Evolutionary conservation across 1,284 basidiomycete genomes (phyloP), one percentile per base, ranked within the genome.

Genomic region (Coniferiporia sulphurascens): DNA sequence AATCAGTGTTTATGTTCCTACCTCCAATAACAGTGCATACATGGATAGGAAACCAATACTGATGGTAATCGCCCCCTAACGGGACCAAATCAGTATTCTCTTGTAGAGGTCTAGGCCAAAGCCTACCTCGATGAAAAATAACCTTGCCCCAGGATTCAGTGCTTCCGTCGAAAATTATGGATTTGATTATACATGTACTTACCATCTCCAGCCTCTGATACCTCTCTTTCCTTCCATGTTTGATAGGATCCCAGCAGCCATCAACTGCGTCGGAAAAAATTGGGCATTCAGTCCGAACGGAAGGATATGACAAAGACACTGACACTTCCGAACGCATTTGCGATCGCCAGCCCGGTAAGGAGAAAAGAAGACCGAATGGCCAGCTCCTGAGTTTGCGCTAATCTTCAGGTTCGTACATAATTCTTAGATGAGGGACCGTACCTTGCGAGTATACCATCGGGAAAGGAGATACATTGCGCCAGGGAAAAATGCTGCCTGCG

Each of bases 221-320:
- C 77, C 77, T 4, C 70, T 68, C 5, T 65, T 66, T 5, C 77
- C 78, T 48, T 79, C 73, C 78, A 79, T 78, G 49, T 71, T 74
- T 15, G 67, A 67, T 9, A 80, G 67, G 15, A 80, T 76, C n/a
- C 80, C 74, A n/a, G 71, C 73, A 1, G 74, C 71, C 48, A 71
- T 70, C 7, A 75, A 64, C 64, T 69, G 62, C n/a, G 34, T 51
- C 17, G 52, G 13, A 19, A 7, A 12, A 63, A 13, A 56, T 15
- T 22, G 65, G n/a, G 64, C 67, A 69, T 60, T 13, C 12, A 8
- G 8, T 22, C 34, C 68, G 48, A 8, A 65, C 13, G 3, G 41
- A 13, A 3, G 41, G 9, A 12, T 41, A 32, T 34, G 34, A 55
- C 19, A 27, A 8, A 62, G 22, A 35, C 6, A 62, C 66, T 34